Evolutionary conservation across 768 basidiomycete genomes (phyloP).

Genomic region (Rhodotorula diobovata): DNA sequence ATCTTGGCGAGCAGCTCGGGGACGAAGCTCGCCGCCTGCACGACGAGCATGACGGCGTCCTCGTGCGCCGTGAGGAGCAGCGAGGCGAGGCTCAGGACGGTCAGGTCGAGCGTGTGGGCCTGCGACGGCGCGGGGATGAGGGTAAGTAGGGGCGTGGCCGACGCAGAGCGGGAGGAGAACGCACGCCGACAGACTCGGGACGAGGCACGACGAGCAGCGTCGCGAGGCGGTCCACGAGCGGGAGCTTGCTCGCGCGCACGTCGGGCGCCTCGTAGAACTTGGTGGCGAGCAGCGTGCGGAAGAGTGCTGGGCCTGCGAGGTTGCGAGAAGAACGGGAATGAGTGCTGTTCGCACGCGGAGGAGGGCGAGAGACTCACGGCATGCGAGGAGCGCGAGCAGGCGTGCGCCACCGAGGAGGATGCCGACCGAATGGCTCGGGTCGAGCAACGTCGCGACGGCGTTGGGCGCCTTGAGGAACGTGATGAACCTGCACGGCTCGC

Average conservation of each 20-base stretch:
- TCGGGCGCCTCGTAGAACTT: slow-evolving; percentile 26
- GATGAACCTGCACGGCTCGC: neutral
- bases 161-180: neutral
- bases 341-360: too few relatives aligned
- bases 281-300: slow-evolving; percentile 16
- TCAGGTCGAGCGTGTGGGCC: slow-evolving; percentile 9
- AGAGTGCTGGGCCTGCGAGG: slow-evolving; percentile 18
- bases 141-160: too few relatives aligned
- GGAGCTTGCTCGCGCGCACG: slow-evolving; percentile 2
- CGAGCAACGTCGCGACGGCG: slow-evolving; percentile 29
- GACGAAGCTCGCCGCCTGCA: slow-evolving; percentile 13
- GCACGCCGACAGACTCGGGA: neutral
- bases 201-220: slow-evolving; percentile 12
- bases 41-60: slow-evolving; percentile 21
- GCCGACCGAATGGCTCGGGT: slow-evolving; percentile 17
- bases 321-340: too few relatives aligned
- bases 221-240: slow-evolving; percentile 29
- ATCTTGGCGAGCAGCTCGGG: slow-evolving; percentile 25
- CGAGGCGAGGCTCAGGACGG: slow-evolving; percentile 17
- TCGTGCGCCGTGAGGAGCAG: slow-evolving; percentile 14
- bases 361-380: slow-evolving; percentile 7
- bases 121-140: neutral
- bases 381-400: slow-evolving; percentile 8
- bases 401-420: slow-evolving; percentile 9
- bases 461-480: neutral